Conservation (phyloP, 2,329 filamentous ascomycete species). For the Penicillium sp. region DNA sequence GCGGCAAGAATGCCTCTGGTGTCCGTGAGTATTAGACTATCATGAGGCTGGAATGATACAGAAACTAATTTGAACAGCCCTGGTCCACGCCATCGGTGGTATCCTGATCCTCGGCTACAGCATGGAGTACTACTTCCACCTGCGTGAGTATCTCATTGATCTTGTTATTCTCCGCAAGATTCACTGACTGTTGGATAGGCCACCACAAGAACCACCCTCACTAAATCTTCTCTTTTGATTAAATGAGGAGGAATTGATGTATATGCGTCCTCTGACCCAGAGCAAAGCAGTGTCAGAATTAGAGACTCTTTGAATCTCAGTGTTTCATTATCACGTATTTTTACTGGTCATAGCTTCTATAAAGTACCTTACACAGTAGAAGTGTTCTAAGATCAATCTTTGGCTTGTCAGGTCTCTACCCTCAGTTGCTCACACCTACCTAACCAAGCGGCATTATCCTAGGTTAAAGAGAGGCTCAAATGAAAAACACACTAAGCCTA, state of each 20-base stretch:
- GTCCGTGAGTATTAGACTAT: slow-evolving; percentile 65
- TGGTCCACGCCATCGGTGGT: slow-evolving; percentile 77
- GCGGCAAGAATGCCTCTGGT: slow-evolving; percentile 78
- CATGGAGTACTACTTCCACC: slow-evolving; percentile 99
- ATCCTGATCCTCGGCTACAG: slow-evolving; percentile 82
- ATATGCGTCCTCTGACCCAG: slow-evolving; percentile 35
- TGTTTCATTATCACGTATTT: slow-evolving; percentile 15
- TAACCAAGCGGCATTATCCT: not conserved
- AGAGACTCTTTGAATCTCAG: slow-evolving; percentile 19
- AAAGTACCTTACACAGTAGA: not conserved
- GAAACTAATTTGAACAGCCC: slow-evolving; percentile 53
- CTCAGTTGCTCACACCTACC: not conserved
- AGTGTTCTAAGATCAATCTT: not conserved
- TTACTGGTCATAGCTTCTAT: not conserved
- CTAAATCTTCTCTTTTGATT: slow-evolving; percentile 50
- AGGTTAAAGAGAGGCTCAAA: not conserved
- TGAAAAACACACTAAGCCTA: not conserved
- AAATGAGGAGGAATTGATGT: slow-evolving; percentile 33
- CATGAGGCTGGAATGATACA: not conserved
- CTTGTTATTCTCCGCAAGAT: not conserved
- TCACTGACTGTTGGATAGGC: slow-evolving; percentile 51
- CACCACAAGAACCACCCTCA: slow-evolving; percentile 99
- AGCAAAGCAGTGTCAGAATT: slow-evolving; percentile 30
- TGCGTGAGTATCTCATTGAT: slow-evolving; percentile 62
- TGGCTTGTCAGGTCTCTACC: not conserved